Percentiles rank a stretch among this genome's conserved stretches.
Conservation (phyloP, 2,329 filamentous ascomycete species). For the Arachnomyces sp. region DNA sequence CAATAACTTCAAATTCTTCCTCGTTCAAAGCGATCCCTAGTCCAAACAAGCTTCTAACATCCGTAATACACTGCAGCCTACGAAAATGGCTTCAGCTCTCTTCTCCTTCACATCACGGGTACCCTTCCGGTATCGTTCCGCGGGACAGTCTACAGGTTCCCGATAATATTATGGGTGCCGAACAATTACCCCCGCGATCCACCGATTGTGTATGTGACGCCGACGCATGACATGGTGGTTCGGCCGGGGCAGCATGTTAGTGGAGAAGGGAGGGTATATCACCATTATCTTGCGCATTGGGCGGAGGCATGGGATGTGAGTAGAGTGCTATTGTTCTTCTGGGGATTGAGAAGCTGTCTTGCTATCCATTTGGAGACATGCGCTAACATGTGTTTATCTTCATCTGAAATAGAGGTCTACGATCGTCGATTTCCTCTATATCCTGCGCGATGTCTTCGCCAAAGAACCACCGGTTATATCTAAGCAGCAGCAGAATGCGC, state of each 20-base stretch:
- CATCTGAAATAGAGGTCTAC: constrained; percentile 60
- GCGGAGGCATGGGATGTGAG: constrained; percentile 80
- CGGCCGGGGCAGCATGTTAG: constrained; percentile 92
- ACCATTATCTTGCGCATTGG: constrained; percentile 92
- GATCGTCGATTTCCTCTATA: constrained; percentile 71
- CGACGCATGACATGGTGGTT: constrained; percentile 80
- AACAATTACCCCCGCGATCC: constrained; percentile 80
- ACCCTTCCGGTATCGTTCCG: constrained; percentile 89
- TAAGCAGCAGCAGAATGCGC: constrained; percentile 45
- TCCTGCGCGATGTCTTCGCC: constrained; percentile 79
- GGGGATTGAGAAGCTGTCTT: neutral
- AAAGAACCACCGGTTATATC: constrained; percentile 90
- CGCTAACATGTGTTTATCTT: neutral
- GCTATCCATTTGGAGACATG: neutral
- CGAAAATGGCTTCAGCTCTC: constrained; percentile 75
- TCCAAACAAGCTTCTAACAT: neutral
- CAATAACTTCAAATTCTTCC: neutral
- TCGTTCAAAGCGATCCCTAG: neutral
- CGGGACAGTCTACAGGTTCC: constrained; percentile 82
- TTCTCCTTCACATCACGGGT: constrained; percentile 78
- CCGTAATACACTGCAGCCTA: constrained; percentile 55
- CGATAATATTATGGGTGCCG: constrained; percentile 86
- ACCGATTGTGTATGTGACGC: constrained; percentile 81
- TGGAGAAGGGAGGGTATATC: constrained; percentile 85
- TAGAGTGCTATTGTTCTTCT: constrained; percentile 17